Conservation (phyloP, 495 filamentous ascomycete species). For the Lepraria neglecta region DNA sequence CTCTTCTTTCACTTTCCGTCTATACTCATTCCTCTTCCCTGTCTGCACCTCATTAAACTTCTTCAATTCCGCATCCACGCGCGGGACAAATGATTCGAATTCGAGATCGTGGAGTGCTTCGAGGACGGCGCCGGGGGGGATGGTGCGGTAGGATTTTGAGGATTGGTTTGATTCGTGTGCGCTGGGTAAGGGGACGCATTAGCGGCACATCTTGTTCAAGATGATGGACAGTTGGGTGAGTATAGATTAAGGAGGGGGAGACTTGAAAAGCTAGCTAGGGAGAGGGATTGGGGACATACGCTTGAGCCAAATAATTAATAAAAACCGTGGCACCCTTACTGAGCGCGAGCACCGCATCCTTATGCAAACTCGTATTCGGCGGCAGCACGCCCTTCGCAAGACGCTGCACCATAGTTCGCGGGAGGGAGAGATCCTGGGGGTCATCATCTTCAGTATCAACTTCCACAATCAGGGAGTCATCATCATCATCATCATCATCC, state of each 20-base stretch:
- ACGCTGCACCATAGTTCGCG: constrained; percentile 86
- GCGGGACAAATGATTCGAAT: constrained; percentile 66
- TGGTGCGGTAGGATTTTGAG: constrained; percentile 66
- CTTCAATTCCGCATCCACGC: constrained; percentile 53
- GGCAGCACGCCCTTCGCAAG: constrained; percentile 97
- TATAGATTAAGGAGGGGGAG: background rate
- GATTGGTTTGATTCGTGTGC: constrained; percentile 59
- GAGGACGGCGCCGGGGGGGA: constrained; percentile 77
- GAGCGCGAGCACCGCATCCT: constrained; percentile 84
- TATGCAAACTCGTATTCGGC: constrained; percentile 87
- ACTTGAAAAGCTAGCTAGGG: background rate
- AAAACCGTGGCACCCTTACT: constrained; percentile 93
- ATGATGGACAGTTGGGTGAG: too few relatives aligned
- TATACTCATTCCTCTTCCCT: constrained; percentile 56
- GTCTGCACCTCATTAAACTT: constrained; percentile 56
- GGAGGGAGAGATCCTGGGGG: constrained; percentile 79
- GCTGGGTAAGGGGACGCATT: background rate
- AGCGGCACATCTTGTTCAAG: background rate
- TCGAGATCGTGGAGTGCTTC: constrained; percentile 76
- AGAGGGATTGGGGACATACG: constrained; percentile 48
- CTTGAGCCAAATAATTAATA: constrained; percentile 76
- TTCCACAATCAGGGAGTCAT: too few relatives aligned
- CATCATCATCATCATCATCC: too few relatives aligned
- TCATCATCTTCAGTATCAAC: background rate
- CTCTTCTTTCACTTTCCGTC: constrained; percentile 49